A percentile compares a stretch with the other conserved stretches of the same genome.
Evolutionary conservation across 208 protist genomes (phyloP).

Genomic region (Trypanosoma grayi): DNA sequence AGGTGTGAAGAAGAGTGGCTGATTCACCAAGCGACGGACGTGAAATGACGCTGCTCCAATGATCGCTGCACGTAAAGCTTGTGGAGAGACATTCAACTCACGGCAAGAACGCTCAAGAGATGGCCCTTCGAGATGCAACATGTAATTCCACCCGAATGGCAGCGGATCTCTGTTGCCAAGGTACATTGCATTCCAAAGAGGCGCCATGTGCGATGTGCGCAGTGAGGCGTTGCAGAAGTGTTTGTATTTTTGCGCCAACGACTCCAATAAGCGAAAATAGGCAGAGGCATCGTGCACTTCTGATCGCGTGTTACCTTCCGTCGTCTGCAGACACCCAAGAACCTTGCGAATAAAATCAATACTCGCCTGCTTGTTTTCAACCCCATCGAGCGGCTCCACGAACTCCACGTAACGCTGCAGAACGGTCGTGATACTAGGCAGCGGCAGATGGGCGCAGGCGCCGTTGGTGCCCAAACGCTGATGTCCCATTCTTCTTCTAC

Average conservation of each 20-base stretch:
- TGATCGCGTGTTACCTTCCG: background rate
- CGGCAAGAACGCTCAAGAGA: background rate
- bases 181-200: conserved; percentile 26
- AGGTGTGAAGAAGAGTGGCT: conserved; percentile 12
- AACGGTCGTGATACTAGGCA: background rate
- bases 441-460: background rate
- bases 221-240: conserved; percentile 15
- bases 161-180: conserved; percentile 21
- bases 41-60: conserved; percentile 27
- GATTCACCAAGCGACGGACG: conserved; percentile 6
- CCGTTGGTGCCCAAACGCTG: background rate
- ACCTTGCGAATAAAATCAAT: conserved; percentile 10
- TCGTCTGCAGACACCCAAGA: background rate
- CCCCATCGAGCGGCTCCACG: conserved; percentile 12
- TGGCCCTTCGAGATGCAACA: conserved; percentile 11
- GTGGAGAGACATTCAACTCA: conserved; percentile 9
- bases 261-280: conserved; percentile 25
- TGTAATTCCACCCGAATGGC: conserved; percentile 28
- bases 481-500: no score
- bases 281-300: background rate
- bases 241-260: conserved; percentile 8
- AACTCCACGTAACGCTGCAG: conserved; percentile 21
- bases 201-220: conserved; percentile 21
- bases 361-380: conserved; percentile 13
- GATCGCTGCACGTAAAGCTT: conserved; percentile 21